Evolutionary conservation across 148 eudicot genomes (phyloP).

Genomic region (Pouteria glomerata): DNA sequence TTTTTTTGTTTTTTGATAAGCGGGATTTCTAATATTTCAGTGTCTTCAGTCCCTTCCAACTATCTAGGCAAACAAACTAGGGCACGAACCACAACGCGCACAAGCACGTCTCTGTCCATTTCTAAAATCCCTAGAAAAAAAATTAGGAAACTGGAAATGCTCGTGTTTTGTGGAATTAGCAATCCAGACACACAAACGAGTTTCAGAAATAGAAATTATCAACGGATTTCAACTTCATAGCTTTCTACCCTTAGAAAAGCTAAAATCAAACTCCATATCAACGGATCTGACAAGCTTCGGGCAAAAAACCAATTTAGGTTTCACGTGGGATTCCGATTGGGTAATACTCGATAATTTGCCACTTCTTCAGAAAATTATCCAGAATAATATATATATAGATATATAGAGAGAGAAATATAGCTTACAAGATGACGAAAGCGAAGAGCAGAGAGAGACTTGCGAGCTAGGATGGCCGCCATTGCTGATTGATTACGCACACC

Average conservation of each 20-base stretch:
- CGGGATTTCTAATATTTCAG: background rate
- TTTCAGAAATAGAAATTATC: background rate
- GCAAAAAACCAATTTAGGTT: background rate
- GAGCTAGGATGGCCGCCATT: conserved; percentile 74
- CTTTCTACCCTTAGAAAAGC: background rate
- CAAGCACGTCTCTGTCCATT: background rate
- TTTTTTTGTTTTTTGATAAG: too few species aligned
- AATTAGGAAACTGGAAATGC: background rate
- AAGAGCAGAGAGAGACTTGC: conserved; percentile 53
- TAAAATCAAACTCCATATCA: background rate
- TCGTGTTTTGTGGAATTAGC: background rate
- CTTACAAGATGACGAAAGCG: conserved; percentile 65
- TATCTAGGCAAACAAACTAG: background rate
- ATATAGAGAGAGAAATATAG: background rate
- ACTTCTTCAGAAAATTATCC: background rate
- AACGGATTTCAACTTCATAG: background rate
- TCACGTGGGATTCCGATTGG: background rate
- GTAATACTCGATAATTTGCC: background rate
- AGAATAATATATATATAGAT: background rate
- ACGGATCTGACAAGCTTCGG: background rate
- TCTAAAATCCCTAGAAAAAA: background rate
- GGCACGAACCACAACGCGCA: background rate
- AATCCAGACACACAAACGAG: background rate
- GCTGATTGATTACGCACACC: background rate
- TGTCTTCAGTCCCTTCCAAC: background rate